A percentile compares a stretch with the other conserved stretches of the same genome.
Evolutionary conservation across 495 filamentous ascomycete genomes (phyloP).

Genomic region (Xylaria bambusicola): DNA sequence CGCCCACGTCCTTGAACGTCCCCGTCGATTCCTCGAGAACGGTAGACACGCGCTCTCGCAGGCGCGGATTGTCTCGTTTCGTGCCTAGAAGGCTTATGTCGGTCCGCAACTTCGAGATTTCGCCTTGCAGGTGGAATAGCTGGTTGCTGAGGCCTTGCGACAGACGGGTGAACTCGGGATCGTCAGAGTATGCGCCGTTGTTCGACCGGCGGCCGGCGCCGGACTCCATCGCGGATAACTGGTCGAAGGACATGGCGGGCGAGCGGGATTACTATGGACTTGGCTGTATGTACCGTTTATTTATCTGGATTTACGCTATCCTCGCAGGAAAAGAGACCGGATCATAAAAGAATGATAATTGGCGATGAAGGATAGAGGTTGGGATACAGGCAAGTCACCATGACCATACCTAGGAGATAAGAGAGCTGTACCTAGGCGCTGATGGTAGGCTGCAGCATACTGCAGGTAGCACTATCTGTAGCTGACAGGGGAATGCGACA

Average conservation of each 20-base stretch:
- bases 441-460: not conserved
- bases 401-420: no score
- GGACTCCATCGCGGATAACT: slow-evolving; percentile 78
- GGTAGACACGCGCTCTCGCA: slow-evolving; percentile 85
- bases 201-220: slow-evolving; percentile 44
- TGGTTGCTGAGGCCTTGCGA: slow-evolving; percentile 80
- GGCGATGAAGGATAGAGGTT: slow-evolving; percentile 1
- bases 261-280: slow-evolving; percentile 6
- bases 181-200: slow-evolving; percentile 75
- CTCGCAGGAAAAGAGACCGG: no score
- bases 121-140: slow-evolving; percentile 83
- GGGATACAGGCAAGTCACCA: not conserved
- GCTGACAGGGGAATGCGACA: no score
- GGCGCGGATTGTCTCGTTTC: slow-evolving; percentile 83
- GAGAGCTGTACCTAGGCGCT: not conserved
- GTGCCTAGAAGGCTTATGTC: slow-evolving; percentile 87
- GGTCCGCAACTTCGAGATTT: slow-evolving; percentile 75
- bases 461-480: no score
- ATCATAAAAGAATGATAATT: not conserved
- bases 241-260: slow-evolving; percentile 84
- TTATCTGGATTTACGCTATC: no score
- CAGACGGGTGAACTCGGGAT: slow-evolving; percentile 85
- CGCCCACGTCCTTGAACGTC: slow-evolving; percentile 90
- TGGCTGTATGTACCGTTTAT: no score
- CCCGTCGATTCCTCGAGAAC: slow-evolving; percentile 80